Conservation (phyloP, 352 stramenopile species). For the Plasmopara halstedii region DNA sequence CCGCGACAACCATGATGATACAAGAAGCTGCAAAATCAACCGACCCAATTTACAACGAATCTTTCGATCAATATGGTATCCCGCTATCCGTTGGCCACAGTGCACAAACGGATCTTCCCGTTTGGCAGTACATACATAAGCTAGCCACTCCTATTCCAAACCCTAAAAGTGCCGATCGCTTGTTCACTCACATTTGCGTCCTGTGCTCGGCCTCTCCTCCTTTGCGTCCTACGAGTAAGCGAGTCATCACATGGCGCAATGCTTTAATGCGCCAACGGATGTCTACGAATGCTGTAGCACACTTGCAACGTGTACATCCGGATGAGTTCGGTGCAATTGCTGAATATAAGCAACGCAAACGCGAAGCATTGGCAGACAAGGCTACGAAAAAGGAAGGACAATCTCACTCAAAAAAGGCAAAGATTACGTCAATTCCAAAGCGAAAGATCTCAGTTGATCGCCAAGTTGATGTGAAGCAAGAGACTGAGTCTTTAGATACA, state of each 20-base stretch:
- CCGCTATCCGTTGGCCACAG: slow-evolving; percentile 15
- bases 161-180: slow-evolving; percentile 8
- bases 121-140: slow-evolving; percentile 35
- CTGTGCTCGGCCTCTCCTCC: slow-evolving; percentile 15
- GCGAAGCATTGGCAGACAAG: slow-evolving; percentile 1
- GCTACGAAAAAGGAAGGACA: neutral
- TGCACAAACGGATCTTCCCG: slow-evolving; percentile 22
- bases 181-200: slow-evolving; percentile 30
- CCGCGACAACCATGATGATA: neutral
- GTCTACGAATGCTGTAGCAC: slow-evolving; percentile 30
- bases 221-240: slow-evolving; percentile 1
- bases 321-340: slow-evolving; percentile 13
- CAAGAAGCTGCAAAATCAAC: neutral
- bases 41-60: slow-evolving; percentile 5
- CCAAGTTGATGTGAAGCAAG: neutral
- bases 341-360: slow-evolving; percentile 18
- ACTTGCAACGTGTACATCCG: slow-evolving; percentile 26
- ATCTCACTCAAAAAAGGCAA: slow-evolving; percentile 13
- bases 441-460: neutral
- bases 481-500: neutral
- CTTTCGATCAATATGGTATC: slow-evolving; percentile 21
- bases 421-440: slow-evolving; percentile 2
- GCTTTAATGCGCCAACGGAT: slow-evolving; percentile 32
- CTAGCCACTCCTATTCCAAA: slow-evolving; percentile 17
- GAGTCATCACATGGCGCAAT: slow-evolving; percentile 10